Evolutionary conservation across 2,329 filamentous ascomycete species (phyloP).

Genomic region (Pyrenochaeta sp.): DNA sequence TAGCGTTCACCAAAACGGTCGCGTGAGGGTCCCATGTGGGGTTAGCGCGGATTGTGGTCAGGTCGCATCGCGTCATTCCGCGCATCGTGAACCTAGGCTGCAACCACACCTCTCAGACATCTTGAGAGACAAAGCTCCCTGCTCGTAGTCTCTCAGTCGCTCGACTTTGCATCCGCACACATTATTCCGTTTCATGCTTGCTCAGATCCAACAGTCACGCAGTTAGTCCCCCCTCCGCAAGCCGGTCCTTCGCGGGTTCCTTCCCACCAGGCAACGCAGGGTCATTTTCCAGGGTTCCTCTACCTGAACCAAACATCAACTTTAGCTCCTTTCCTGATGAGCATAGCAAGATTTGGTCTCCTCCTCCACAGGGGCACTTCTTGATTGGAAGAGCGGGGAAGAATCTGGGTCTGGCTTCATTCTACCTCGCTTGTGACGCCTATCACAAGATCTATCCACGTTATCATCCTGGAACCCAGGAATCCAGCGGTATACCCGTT

Average conservation of each 20-base stretch:
- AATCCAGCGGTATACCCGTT: background rate
- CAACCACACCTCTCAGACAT: background rate
- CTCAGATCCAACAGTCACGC: no score
- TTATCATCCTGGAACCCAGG: background rate
- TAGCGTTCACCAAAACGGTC: constrained; percentile 4
- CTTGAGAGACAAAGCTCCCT: background rate
- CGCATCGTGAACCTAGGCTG: constrained; percentile 6
- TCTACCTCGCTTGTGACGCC: constrained; percentile 4
- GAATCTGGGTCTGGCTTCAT: background rate
- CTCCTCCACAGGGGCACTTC: no score
- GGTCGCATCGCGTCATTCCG: constrained; percentile 7
- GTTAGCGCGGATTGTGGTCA: constrained; percentile 3
- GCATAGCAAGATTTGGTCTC: no score
- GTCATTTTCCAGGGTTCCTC: no score
- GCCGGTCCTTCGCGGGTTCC: no score
- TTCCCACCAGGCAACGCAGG: no score
- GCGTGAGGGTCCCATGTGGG: constrained; percentile 2
- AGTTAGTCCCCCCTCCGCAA: no score
- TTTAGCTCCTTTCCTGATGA: no score
- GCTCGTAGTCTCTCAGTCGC: background rate
- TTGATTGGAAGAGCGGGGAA: background rate
- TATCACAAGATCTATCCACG: constrained; percentile 1
- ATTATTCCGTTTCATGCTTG: no score
- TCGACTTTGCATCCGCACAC: background rate
- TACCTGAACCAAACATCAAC: no score